A percentile compares a stretch with the other conserved stretches of the same genome.
Evolutionary conservation across 2,329 filamentous ascomycete species (phyloP).

Genomic region (Botrytis cinerea): DNA sequence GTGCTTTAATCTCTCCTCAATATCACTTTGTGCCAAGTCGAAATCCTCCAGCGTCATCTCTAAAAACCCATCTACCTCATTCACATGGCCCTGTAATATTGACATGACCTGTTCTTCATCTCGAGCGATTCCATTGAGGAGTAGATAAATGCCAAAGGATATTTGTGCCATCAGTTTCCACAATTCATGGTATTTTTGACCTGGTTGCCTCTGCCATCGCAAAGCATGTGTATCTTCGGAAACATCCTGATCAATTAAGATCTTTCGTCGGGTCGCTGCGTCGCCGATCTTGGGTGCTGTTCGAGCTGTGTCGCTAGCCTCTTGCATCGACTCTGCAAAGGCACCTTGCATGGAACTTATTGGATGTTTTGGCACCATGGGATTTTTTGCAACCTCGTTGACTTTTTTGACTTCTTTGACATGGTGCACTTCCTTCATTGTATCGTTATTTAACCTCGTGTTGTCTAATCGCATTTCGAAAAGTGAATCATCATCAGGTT

Average conservation of each 20-base stretch:
- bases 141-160: conserved; percentile 86
- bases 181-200: conserved; percentile 81
- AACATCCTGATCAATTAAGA: conserved; percentile 66
- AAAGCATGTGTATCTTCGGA: conserved; percentile 72
- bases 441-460: conserved; percentile 29
- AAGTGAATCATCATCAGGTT: conserved; percentile 28
- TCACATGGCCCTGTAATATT: conserved; percentile 88
- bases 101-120: conserved; percentile 84
- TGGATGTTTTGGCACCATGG: conserved; percentile 60
- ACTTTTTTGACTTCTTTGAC: neutral
- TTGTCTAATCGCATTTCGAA: conserved; percentile 21
- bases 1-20: conserved; percentile 76
- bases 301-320: conserved; percentile 58
- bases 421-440: conserved; percentile 36
- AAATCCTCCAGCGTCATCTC: conserved; percentile 86
- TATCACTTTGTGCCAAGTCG: conserved; percentile 73
- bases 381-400: conserved; percentile 6
- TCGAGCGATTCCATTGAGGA: conserved; percentile 83
- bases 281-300: conserved; percentile 57
- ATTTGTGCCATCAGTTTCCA: conserved; percentile 91
- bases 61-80: conserved; percentile 89
- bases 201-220: conserved; percentile 73
- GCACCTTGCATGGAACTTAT: conserved; percentile 76
- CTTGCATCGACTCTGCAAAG: conserved; percentile 79
- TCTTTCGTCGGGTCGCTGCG: conserved; percentile 63